These are phyloP conservation scores for Argentina anserina DNA, from an alignment of 306 rosid genomes.

Conservation along the genomic window DNA sequence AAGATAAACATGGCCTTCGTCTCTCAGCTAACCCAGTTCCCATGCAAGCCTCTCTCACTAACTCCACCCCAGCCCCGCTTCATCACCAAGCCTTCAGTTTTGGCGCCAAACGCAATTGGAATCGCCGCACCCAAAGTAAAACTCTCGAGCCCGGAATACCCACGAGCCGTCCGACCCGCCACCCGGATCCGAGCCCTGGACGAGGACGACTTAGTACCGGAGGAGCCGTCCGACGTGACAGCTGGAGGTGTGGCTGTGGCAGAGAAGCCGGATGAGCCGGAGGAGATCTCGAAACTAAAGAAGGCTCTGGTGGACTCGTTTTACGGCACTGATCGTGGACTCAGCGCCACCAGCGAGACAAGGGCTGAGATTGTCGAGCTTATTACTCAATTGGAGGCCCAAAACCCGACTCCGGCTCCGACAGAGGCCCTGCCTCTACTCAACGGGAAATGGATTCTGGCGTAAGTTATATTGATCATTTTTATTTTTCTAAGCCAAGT, in stretches of 20 bases:
- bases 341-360: constrained; percentile 67
- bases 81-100: constrained; percentile 30
- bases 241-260: constrained; percentile 36
- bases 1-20: constrained; percentile 47
- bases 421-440: constrained; percentile 78
- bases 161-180: constrained; percentile 12
- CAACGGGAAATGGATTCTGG: constrained; percentile 93
- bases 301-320: constrained; percentile 70
- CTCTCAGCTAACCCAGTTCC: constrained; percentile 44
- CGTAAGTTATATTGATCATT: constrained; percentile 30
- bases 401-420: constrained; percentile 82
- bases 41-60: constrained; percentile 35
- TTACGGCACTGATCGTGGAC: constrained; percentile 79
- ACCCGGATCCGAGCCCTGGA: constrained; percentile 29
- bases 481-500: neutral
- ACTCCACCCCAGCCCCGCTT: constrained; percentile 25
- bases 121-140: constrained; percentile 14
- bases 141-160: constrained; percentile 15
- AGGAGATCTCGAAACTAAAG: constrained; percentile 56
- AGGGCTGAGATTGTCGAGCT: constrained; percentile 91
- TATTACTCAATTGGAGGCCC: constrained; percentile 77
- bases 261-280: constrained; percentile 29
- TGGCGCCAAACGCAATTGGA: constrained; percentile 32
- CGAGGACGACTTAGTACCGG: constrained; percentile 54
- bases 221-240: constrained; percentile 14